Percentiles rank a stretch among this genome's conserved stretches.
These are phyloP conservation scores for Xylariaceae sp. DNA, from an alignment of 2,329 filamentous ascomycete genomes.

Conservation along the genomic window DNA sequence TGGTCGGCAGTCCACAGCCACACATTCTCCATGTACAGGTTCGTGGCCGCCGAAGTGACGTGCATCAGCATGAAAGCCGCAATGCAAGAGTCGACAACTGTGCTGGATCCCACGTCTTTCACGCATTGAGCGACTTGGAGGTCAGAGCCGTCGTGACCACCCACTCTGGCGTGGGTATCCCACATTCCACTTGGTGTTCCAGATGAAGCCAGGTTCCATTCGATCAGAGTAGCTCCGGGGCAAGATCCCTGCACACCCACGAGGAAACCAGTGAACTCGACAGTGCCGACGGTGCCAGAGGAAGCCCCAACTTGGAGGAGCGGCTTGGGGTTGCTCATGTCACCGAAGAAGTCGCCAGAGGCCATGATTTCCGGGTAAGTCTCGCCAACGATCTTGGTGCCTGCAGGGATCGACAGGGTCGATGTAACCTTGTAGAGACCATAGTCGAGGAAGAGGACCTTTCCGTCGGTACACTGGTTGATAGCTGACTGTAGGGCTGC, in stretches of 20 bases:
- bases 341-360: conserved; percentile 46
- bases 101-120: conserved; percentile 36
- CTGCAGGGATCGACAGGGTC: conserved; percentile 38
- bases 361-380: conserved; percentile 39
- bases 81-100: conserved; percentile 26
- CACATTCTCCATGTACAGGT: conserved; percentile 36
- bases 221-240: conserved; percentile 61
- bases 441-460: conserved; percentile 49
- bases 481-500: conserved; percentile 51
- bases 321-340: conserved; percentile 51
- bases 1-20: conserved; percentile 44
- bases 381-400: conserved; percentile 27
- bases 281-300: conserved; percentile 52
- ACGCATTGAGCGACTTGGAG: conserved; percentile 61
- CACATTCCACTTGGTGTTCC: conserved; percentile 49
- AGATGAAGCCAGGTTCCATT: conserved; percentile 60
- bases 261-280: conserved; percentile 68
- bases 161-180: conserved; percentile 71
- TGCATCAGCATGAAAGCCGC: conserved; percentile 32
- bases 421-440: conserved; percentile 45
- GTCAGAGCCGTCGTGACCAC: conserved; percentile 61
- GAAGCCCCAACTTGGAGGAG: conserved; percentile 57
- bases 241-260: conserved; percentile 60
- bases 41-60: conserved; percentile 24
- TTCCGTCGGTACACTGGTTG: conserved; percentile 38